phyloP scores from a whole-genome alignment of 1,284 basidiomycete species.

The Psilocybe mexicana region DNA sequence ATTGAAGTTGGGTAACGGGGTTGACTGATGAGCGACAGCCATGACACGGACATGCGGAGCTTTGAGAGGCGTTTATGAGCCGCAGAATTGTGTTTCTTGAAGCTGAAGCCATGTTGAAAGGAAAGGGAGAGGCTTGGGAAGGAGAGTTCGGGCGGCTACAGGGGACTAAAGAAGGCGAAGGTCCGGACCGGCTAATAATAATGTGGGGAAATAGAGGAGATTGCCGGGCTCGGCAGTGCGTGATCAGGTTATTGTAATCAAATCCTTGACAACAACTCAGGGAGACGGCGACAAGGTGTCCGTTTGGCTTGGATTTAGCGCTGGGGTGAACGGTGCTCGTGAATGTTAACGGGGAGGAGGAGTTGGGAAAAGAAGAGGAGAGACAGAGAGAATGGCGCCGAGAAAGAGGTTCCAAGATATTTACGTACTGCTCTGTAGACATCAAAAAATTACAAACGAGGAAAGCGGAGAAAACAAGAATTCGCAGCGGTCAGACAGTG shows the following conservation, averaged over 20 bases:
- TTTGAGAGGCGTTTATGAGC: constrained; percentile 72
- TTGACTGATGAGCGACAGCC: constrained; percentile 49
- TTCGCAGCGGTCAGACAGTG: constrained; percentile 4
- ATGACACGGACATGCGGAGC: constrained; percentile 77
- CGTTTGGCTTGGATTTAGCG: not conserved
- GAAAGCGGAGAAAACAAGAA: constrained; percentile 2
- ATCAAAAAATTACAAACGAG: constrained; percentile 17
- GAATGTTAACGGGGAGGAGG: not conserved
- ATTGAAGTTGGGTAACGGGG: constrained; percentile 43
- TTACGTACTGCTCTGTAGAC: constrained; percentile 3
- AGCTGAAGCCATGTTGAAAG: constrained; percentile 48
- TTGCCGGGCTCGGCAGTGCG: not conserved
- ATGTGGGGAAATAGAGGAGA: constrained; percentile 5
- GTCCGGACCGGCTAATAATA: constrained; percentile 12
- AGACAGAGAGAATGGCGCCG: not conserved
- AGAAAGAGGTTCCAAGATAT: not conserved
- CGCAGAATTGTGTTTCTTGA: constrained; percentile 64
- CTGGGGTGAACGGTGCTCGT: not conserved
- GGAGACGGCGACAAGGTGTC: not conserved
- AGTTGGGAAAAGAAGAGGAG: not conserved
- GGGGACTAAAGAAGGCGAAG: not conserved
- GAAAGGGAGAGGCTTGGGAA: constrained; percentile 14
- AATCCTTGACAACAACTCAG: constrained; percentile 1
- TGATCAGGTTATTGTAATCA: not conserved
- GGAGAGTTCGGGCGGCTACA: not conserved